phyloP scores from a whole-genome alignment of 1,139 yeast genomes.

The Candida sanyaensis region DNA sequence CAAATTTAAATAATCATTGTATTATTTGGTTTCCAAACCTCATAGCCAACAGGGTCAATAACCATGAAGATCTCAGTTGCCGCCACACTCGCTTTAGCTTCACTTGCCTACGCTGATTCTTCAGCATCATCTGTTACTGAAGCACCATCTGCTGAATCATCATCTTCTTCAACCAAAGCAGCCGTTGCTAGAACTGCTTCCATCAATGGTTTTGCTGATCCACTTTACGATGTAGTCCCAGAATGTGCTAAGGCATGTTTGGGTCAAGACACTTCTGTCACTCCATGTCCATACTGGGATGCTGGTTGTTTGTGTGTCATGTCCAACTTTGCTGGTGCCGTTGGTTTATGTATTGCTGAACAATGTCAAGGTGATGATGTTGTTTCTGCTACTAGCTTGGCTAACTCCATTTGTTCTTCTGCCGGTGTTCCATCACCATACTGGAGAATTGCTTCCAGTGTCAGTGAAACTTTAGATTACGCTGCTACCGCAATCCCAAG shows the following conservation, averaged over 20 bases:
- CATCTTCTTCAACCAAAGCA: too few species aligned
- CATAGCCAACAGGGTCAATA: too few species aligned
- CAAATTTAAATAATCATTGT: too few species aligned
- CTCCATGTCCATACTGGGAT: conserved; percentile 40
- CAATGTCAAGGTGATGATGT: conserved; percentile 38
- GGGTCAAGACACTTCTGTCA: conserved; percentile 20
- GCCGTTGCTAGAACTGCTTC: conserved; percentile 34
- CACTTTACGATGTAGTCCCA: conserved; percentile 25
- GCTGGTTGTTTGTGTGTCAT: conserved; percentile 40
- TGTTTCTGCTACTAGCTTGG: conserved; percentile 35
- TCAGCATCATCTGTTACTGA: too few species aligned
- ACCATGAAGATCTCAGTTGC: too few species aligned
- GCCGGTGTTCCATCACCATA: conserved; percentile 44
- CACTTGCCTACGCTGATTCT: too few species aligned
- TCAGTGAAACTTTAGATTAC: conserved; percentile 31
- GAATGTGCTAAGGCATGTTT: conserved; percentile 25
- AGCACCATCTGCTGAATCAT: too few species aligned
- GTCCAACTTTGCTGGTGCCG: conserved; percentile 28
- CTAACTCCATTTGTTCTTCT: conserved; percentile 37
- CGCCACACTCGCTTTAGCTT: too few species aligned
- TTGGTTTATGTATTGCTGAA: conserved; percentile 32
- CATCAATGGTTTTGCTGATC: conserved; percentile 40
- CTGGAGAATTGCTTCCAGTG: conserved; percentile 42
- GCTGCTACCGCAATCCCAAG: conserved; percentile 23
- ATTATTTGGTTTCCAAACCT: too few species aligned